These are phyloP conservation scores for Myotisia sp. DNA, from an alignment of 2,329 filamentous ascomycete genomes.

Conservation along the genomic window DNA sequence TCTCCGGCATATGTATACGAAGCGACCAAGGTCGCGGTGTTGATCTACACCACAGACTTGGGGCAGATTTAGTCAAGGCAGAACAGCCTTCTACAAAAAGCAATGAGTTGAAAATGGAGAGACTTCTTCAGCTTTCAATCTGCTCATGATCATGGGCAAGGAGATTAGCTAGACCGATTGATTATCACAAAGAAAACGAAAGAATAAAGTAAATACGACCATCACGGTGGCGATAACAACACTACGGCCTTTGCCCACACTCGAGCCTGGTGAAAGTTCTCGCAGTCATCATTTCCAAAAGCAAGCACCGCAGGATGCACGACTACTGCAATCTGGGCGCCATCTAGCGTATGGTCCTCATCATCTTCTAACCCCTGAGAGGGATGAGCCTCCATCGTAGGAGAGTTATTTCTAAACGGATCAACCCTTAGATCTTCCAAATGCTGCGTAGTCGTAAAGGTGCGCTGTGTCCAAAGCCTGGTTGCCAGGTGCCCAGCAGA, in stretches of 20 bases:
- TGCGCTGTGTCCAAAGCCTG: constrained; percentile 14
- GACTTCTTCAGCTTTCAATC: too few relatives aligned
- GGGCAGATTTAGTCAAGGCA: too few relatives aligned
- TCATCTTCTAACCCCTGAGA: constrained; percentile 14
- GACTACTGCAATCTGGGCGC: constrained; percentile 9
- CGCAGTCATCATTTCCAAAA: constrained; percentile 14
- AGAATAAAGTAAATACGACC: too few relatives aligned
- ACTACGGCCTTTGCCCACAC: constrained; percentile 15
- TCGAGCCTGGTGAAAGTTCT: constrained; percentile 14
- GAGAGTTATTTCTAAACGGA: constrained; percentile 4
- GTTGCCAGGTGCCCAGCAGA: constrained; percentile 10
- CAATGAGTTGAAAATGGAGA: too few relatives aligned
- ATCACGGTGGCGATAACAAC: constrained; percentile 6
- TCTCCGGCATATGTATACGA: too few relatives aligned
- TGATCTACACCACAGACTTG: too few relatives aligned
- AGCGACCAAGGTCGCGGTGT: too few relatives aligned
- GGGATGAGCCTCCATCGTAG: constrained; percentile 12
- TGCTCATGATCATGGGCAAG: too few relatives aligned
- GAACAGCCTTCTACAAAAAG: too few relatives aligned
- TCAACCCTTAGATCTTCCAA: constrained; percentile 1
- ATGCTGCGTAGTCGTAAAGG: constrained; percentile 7
- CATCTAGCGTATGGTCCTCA: constrained; percentile 12
- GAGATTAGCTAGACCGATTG: too few relatives aligned
- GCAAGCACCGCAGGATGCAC: constrained; percentile 15
- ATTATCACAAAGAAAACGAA: too few relatives aligned